Evolutionary conservation across 2,329 filamentous ascomycete species (phyloP).

Genomic region (Ceratocystis smalleyi): DNA sequence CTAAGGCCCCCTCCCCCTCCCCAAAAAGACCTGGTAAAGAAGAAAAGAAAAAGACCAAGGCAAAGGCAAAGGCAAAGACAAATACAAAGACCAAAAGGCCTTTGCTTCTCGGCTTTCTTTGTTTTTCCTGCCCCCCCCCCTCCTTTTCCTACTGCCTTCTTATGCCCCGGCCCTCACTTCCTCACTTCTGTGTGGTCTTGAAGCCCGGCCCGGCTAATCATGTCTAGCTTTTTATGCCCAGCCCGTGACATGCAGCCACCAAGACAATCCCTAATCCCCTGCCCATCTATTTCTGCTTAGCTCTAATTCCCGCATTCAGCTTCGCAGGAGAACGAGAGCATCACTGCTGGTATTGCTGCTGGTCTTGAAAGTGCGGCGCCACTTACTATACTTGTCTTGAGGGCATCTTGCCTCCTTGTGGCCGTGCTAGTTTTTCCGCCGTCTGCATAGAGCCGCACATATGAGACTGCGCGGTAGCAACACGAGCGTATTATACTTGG

Average conservation of each 20-base stretch:
- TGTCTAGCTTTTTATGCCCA: background rate
- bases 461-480: background rate
- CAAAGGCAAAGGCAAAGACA: too few species aligned
- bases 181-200: background rate
- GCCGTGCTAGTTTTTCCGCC: background rate
- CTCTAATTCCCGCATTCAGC: background rate
- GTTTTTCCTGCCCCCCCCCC: background rate
- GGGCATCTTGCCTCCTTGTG: background rate
- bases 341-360: background rate
- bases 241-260: background rate
- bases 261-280: background rate
- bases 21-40: background rate
- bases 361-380: background rate
- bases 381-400: background rate
- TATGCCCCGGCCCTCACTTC: background rate
- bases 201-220: background rate
- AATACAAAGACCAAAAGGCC: background rate
- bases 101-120: background rate
- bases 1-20: background rate
- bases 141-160: background rate
- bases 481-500: conserved; percentile 4
- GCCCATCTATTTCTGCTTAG: background rate
- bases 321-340: background rate
- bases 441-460: conserved; percentile 2
- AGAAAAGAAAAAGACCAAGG: background rate